phyloP scores from a whole-genome alignment of 192 early-diverging fungal species.

The Coemansia sp. region DNA sequence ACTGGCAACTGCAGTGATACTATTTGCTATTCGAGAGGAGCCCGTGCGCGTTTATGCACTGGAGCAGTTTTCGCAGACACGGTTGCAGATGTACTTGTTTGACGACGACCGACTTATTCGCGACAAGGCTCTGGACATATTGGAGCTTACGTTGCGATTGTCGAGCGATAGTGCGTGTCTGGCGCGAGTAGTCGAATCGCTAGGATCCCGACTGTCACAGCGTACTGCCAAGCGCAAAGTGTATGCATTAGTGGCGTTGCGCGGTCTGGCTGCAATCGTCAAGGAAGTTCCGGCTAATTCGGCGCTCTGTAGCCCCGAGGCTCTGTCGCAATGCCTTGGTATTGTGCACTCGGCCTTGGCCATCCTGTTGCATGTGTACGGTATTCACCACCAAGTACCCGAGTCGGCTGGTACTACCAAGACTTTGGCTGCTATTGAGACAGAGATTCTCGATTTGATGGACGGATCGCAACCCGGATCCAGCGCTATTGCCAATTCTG shows the following conservation, averaged over 20 bases:
- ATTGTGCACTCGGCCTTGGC: slow-evolving; percentile 1
- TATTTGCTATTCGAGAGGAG: background rate
- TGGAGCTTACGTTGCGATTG: slow-evolving; percentile 21
- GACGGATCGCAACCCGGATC: background rate
- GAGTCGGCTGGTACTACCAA: background rate
- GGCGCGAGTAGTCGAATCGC: background rate
- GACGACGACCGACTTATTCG: slow-evolving; percentile 36
- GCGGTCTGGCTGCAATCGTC: slow-evolving; percentile 30
- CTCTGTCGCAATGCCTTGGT: background rate
- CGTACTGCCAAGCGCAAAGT: background rate
- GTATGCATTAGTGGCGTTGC: slow-evolving; percentile 16
- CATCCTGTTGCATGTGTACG: background rate
- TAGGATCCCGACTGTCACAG: background rate
- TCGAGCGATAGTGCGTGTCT: background rate
- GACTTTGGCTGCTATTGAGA: background rate
- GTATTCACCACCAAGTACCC: background rate
- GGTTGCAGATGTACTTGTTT: slow-evolving; percentile 27
- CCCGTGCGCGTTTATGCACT: slow-evolving; percentile 4
- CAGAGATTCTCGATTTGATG: slow-evolving; percentile 1
- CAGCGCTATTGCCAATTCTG: background rate
- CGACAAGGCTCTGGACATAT: slow-evolving; percentile 46
- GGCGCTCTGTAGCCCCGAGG: background rate
- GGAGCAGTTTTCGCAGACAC: background rate
- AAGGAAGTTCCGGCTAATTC: slow-evolving; percentile 14
- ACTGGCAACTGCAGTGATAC: slow-evolving; percentile 5